Base-by-base conservation (phyloP, 169 alveolate species). In the Cryptosporidium tyzzeri region DNA sequence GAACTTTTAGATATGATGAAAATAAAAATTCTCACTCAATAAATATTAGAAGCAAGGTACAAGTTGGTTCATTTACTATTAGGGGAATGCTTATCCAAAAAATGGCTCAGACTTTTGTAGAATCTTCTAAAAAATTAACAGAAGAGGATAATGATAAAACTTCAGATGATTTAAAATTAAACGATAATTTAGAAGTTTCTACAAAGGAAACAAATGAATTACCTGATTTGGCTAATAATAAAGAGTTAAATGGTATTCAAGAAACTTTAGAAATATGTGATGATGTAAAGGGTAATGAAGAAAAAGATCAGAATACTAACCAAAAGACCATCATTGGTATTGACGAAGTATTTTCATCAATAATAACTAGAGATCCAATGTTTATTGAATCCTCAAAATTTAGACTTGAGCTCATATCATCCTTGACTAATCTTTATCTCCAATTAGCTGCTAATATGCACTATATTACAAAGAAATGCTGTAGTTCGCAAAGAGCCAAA, bases 381-480 rank as follows among this genome's bases (percentile, higher is more conserved):
- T 80, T 80, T 80, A 14, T 62, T 31, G 89, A 80, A 80, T 21
- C 80, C 3, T 80, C 80, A 6, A 80, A 39, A 41, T 29, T 80
- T 2, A 35, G 89, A 29, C 31, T 61, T 29, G 89, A 80, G 39
- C 33, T 80, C 14, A 65, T 80, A 9, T 9, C 89, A 18, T 41
- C 62, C n/a, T 26, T 80, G 41, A 80, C 89, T 14, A 62, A 29
- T 41, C 3, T 80, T 26, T 62, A 62, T 41, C 62, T 80, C 7
- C 89, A 80, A 65, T 45, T 80, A 31, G 89, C 89, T 80, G 89
- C 89, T 3, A 59, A 80, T 62, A 80, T 80, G 89, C 39, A 80
- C 33, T 80, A 26, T 62, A 80, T 80, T 62, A 80, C 75, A 37
- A 80, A 44, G 18, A 80, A 65, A 59, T 80, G 89, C 62, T 80